These are phyloP conservation scores for Mycosphaerelloides madeirae DNA, from an alignment of 2,329 filamentous ascomycete genomes.

Conservation along the genomic window DNA sequence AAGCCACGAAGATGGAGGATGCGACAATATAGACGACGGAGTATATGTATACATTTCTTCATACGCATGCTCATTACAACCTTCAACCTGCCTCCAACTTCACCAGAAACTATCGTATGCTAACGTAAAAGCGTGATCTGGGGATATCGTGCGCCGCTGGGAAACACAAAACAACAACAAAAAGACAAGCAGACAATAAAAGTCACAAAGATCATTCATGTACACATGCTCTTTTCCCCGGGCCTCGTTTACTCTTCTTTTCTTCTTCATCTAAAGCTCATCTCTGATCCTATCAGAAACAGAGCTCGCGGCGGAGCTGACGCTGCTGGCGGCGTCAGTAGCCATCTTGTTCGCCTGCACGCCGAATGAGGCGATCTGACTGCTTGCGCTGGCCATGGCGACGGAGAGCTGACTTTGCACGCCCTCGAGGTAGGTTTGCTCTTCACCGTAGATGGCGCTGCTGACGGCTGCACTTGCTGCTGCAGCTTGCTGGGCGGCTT, in stretches of 20 bases:
- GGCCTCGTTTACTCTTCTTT: not conserved
- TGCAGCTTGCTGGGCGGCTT: slow-evolving; percentile 39
- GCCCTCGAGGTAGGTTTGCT: slow-evolving; percentile 48
- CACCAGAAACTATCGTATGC: not conserved
- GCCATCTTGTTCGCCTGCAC: slow-evolving; percentile 29
- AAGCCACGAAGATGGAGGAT: too few species aligned
- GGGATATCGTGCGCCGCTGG: slow-evolving; percentile 5
- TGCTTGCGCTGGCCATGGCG: slow-evolving; percentile 43
- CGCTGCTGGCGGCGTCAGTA: slow-evolving; percentile 26
- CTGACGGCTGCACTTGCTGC: slow-evolving; percentile 46
- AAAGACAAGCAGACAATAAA: slow-evolving; percentile 1
- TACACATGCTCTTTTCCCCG: not conserved
- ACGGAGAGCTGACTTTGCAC: slow-evolving; percentile 39
- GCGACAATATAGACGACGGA: too few species aligned
- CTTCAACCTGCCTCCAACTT: not conserved
- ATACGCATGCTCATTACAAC: too few species aligned
- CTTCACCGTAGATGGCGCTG: slow-evolving; percentile 46
- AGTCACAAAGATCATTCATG: not conserved
- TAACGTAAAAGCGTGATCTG: not conserved
- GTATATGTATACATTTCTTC: too few species aligned
- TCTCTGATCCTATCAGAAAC: slow-evolving; percentile 44
- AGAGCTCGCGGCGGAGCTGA: slow-evolving; percentile 38
- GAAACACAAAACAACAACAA: not conserved
- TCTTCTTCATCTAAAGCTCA: slow-evolving; percentile 42
- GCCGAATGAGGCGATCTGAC: slow-evolving; percentile 38